Evolutionary conservation across 2,329 filamentous ascomycete genomes (phyloP), one percentile per base, ranked within the genome.

Genomic region (Falciphora oryzae): DNA sequence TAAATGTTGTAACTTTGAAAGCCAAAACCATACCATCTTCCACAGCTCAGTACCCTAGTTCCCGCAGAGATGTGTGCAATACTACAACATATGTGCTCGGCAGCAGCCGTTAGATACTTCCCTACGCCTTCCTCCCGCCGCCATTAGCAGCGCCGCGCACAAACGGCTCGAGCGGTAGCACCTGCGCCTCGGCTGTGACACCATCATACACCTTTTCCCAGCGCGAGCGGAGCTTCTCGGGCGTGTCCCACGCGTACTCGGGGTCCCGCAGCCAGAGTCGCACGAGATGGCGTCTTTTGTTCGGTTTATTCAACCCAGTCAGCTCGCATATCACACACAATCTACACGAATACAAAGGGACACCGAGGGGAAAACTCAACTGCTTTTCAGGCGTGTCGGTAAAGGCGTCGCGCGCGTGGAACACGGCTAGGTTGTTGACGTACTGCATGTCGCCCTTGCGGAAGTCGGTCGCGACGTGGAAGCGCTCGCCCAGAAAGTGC

Each of bases 81-180:
- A 3, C 6, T 29, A n/a, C n/a, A n/a, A n/a, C n/a, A n/a, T n/a
- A n/a, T n/a, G n/a, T n/a, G n/a, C 29, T 29, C 29, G 29, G 29
- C 29, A 29, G 29, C 29, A 29, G 29, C 29, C 29, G 29, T 6
- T 29, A 6, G 6, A 6, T 29, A 29, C 29, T 29, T 29, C 35
- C 14, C 35, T 44, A 44, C 38, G 14, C 38, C 38, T 44, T 44
- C 28, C 50, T 35, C 28, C 32, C 44, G 13, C 50, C 29, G 22
- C 75, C 73, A 60, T 75, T 75, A 31, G 75, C 72, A 14, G 76
- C 75, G 65, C 75, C 78, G 27, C 79, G 74, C 67, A 82, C 77
- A 28, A 73, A 75, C n/a, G 84, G 82, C 69, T 88, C 82, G 2
- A 86, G 73, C 0, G 85, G 85, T 63, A 88, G 83, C 0, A 85